Evolutionary conservation across 108 stramenopile species (phyloP).

Genomic region (Skeletonema potamos): DNA sequence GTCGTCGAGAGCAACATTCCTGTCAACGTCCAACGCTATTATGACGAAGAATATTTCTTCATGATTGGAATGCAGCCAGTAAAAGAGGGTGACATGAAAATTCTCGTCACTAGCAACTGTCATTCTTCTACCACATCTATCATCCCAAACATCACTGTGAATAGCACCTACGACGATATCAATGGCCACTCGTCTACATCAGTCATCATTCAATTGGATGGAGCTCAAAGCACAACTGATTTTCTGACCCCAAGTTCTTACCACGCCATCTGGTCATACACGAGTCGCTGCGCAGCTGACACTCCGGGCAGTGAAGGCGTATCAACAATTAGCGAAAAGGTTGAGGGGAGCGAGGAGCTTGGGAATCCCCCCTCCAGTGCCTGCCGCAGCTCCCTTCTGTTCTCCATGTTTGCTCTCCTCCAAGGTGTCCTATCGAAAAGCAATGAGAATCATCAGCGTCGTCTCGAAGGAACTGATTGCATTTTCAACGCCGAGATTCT

Average conservation of each 20-base stretch:
- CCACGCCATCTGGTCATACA: conserved; percentile 20
- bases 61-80: conserved; percentile 10
- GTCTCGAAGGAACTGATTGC: conserved; percentile 1
- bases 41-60: background rate
- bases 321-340: background rate
- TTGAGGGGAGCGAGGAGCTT: background rate
- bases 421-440: conserved; percentile 3
- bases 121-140: conserved; percentile 7
- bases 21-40: conserved; percentile 16
- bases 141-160: background rate
- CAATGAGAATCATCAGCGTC: background rate
- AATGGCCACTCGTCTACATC: background rate
- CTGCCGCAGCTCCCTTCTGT: conserved; percentile 2
- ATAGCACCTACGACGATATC: background rate
- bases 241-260: conserved; percentile 26
- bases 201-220: background rate
- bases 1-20: conserved; percentile 15
- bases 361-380: background rate
- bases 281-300: conserved; percentile 6
- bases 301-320: background rate
- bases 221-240: background rate
- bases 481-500: conserved; percentile 18
- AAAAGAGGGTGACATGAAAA: conserved; percentile 2
- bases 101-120: conserved; percentile 25
- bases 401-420: background rate